These are phyloP conservation scores for Saccharomycopsis sp. DNA, from an alignment of 805 yeast species.

Conservation along the genomic window DNA sequence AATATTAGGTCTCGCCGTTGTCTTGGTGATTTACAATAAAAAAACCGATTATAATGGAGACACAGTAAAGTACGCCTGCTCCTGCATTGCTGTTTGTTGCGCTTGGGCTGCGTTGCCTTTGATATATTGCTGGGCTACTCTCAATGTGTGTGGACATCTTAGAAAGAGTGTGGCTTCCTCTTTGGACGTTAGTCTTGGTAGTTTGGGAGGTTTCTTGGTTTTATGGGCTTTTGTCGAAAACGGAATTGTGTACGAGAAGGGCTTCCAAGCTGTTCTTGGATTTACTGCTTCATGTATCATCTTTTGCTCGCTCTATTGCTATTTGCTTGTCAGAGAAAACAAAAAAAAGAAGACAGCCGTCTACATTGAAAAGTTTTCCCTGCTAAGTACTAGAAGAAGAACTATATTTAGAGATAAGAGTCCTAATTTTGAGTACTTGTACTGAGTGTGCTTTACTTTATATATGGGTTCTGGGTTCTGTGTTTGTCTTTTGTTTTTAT, in stretches of 20 bases:
- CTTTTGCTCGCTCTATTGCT: no score
- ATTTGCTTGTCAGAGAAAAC: slow-evolving; percentile 28
- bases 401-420: slow-evolving; percentile 13
- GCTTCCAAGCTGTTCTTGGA: no score
- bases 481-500: no score
- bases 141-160: slow-evolving; percentile 50
- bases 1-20: background rate
- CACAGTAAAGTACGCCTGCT: slow-evolving; percentile 58
- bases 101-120: slow-evolving; percentile 65
- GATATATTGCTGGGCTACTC: slow-evolving; percentile 56
- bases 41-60: background rate
- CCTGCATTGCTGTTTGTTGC: slow-evolving; percentile 52
- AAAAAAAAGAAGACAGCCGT: slow-evolving; percentile 22
- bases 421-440: slow-evolving; percentile 17
- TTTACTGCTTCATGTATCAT: no score
- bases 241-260: no score
- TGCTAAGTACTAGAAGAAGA: slow-evolving; percentile 6
- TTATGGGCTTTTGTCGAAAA: slow-evolving; percentile 45
- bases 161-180: slow-evolving; percentile 53
- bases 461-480: no score
- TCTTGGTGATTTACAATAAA: background rate
- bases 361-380: slow-evolving; percentile 12
- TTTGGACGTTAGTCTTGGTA: slow-evolving; percentile 62
- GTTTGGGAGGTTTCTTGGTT: slow-evolving; percentile 63
- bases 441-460: no score